These are phyloP conservation scores for Azolla pinnata DNA, from an alignment of 75 land plant genomes.

Conservation along the genomic window DNA sequence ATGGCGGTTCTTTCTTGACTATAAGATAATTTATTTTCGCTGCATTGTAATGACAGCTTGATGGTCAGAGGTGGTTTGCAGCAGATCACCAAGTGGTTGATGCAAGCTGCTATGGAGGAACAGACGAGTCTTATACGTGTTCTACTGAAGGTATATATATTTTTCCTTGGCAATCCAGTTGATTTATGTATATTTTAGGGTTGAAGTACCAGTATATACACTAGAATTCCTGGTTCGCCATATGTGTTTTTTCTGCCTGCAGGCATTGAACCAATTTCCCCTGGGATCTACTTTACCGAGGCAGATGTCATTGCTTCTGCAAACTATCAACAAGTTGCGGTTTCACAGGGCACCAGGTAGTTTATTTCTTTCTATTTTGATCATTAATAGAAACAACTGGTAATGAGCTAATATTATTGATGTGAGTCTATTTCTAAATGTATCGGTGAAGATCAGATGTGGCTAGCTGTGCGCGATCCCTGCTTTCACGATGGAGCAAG, in stretches of 20 bases:
- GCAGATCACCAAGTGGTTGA: conserved; percentile 66
- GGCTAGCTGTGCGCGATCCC: conserved; percentile 61
- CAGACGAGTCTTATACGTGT: conserved; percentile 63
- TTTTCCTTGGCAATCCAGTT: conserved; percentile 4
- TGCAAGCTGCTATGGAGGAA: conserved; percentile 68
- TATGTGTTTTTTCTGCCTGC: no score
- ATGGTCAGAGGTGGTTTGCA: conserved; percentile 69
- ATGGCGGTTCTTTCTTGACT: no score
- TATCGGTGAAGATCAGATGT: conserved; percentile 79
- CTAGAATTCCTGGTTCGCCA: no score
- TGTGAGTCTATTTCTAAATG: conserved; percentile 3
- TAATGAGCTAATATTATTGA: not conserved
- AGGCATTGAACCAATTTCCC: conserved; percentile 83
- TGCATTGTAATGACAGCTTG: no score
- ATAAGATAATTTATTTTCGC: no score
- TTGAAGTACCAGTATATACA: no score
- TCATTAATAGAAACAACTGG: not conserved
- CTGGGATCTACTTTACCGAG: conserved; percentile 63
- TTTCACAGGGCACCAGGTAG: conserved; percentile 72
- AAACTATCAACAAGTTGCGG: conserved; percentile 68
- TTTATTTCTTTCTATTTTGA: not conserved
- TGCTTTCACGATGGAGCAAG: conserved; percentile 79
- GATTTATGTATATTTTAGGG: not conserved
- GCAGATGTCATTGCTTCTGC: conserved; percentile 76
- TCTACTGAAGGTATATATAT: conserved; percentile 47